Percentiles rank a stretch among this genome's conserved stretches.
Evolutionary conservation across 2,329 filamentous ascomycete species (phyloP).

Genomic region (Fonsecaea nubica): DNA sequence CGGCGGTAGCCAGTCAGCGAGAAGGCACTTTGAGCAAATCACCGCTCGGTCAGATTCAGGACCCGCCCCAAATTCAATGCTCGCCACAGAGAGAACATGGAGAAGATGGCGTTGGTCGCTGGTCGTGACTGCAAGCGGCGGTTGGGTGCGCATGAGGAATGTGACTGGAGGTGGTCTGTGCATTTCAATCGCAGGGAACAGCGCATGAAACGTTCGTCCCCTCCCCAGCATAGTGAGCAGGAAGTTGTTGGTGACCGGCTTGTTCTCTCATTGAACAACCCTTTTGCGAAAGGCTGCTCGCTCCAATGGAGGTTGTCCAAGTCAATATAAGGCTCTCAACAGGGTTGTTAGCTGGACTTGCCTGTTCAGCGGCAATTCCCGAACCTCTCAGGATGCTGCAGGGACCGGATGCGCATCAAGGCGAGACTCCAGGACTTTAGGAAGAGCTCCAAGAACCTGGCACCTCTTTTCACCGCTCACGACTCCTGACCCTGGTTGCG

Average conservation of each 20-base stretch:
- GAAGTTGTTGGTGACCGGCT: background rate
- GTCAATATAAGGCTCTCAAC: slow-evolving; percentile 13
- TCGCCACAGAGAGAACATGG: slow-evolving; percentile 1
- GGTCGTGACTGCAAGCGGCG: slow-evolving; percentile 13
- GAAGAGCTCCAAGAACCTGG: slow-evolving; percentile 6
- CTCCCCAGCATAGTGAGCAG: background rate
- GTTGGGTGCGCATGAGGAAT: slow-evolving; percentile 28
- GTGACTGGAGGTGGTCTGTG: slow-evolving; percentile 31
- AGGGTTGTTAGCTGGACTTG: slow-evolving; percentile 7
- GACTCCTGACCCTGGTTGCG: slow-evolving; percentile 6
- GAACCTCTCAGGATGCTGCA: slow-evolving; percentile 6
- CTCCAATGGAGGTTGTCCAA: background rate
- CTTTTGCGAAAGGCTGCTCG: background rate
- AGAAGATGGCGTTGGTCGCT: background rate
- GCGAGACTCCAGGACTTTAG: background rate
- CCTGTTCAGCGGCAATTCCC: slow-evolving; percentile 3
- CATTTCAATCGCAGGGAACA: slow-evolving; percentile 9
- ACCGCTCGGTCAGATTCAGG: slow-evolving; percentile 30
- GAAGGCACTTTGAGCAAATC: slow-evolving; percentile 12
- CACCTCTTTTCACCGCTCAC: slow-evolving; percentile 10
- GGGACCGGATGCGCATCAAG: slow-evolving; percentile 5
- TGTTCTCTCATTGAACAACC: background rate
- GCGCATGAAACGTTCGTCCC: slow-evolving; percentile 20
- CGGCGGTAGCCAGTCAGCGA: slow-evolving; percentile 31
- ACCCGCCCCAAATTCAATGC: slow-evolving; percentile 25